phyloP scores from a whole-genome alignment of 176 grass and related monocot species.

The Echinochloa phyllopogon region DNA sequence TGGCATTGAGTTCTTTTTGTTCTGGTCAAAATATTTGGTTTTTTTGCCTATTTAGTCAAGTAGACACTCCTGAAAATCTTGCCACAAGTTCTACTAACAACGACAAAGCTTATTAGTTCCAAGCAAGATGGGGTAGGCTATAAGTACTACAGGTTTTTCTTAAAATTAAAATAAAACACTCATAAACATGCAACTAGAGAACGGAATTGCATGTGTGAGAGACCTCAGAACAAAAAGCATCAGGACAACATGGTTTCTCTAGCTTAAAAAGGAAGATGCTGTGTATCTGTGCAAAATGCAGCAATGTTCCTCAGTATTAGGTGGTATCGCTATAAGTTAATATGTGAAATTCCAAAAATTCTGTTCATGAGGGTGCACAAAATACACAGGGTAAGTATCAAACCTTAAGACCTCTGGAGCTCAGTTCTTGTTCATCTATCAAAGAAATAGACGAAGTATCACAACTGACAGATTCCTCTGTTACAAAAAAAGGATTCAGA shows the following conservation, averaged over 20 bases:
- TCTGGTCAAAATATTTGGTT: background rate
- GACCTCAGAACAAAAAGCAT: conserved; percentile 6
- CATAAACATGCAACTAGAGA: conserved; percentile 6
- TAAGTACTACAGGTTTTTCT: background rate
- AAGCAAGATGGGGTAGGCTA: conserved; percentile 5
- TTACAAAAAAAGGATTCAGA: conserved; percentile 33
- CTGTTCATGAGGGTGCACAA: background rate
- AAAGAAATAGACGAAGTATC: conserved; percentile 29
- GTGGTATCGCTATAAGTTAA: background rate
- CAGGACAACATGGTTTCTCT: conserved; percentile 21
- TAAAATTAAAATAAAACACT: background rate
- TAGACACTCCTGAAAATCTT: conserved; percentile 1
- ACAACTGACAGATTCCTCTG: conserved; percentile 26
- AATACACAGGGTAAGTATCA: conserved; percentile 16
- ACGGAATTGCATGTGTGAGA: background rate
- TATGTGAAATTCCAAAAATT: background rate
- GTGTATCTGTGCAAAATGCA: conserved; percentile 26
- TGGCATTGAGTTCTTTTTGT: background rate
- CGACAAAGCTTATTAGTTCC: background rate
- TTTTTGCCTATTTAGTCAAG: background rate
- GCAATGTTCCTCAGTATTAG: background rate
- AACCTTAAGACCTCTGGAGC: conserved; percentile 37
- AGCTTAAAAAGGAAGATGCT: conserved; percentile 32
- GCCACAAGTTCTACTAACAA: background rate
- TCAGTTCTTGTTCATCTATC: conserved; percentile 40